Evolutionary conservation across 2,329 filamentous ascomycete genomes (phyloP).

Genomic region (Aspergillus aculeatinus): DNA sequence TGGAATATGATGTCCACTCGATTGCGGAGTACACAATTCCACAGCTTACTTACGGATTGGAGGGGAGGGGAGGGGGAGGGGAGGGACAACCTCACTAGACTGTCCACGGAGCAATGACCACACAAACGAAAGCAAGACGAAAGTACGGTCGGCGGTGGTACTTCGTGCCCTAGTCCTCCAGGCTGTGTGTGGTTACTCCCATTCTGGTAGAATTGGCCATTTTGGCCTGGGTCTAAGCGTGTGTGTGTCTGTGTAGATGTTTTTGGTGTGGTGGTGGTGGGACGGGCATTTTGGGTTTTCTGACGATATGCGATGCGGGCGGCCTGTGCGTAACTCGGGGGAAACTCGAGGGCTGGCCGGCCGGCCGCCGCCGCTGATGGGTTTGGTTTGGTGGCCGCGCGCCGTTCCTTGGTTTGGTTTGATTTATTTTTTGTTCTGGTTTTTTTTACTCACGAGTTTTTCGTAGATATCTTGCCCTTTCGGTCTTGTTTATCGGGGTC

Average conservation of each 20-base stretch:
- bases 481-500: not conserved
- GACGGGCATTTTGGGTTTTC: not conserved
- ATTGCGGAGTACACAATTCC: too few relatives aligned
- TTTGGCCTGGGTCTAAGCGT: not conserved
- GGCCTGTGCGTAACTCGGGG: conserved; percentile 4
- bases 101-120: too few relatives aligned
- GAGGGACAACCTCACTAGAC: too few relatives aligned
- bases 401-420: not conserved
- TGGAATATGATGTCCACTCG: too few relatives aligned
- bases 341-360: not conserved
- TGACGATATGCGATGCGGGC: conserved; percentile 8
- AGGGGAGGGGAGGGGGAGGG: too few relatives aligned
- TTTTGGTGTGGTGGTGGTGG: not conserved
- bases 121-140: too few relatives aligned
- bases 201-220: not conserved
- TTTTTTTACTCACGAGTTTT: not conserved
- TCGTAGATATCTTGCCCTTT: not conserved
- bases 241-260: not conserved
- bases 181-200: not conserved
- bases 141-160: too few relatives aligned
- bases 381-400: not conserved
- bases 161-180: too few relatives aligned
- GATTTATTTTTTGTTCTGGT: not conserved
- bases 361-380: not conserved
- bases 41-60: too few relatives aligned